A percentile compares a stretch with the other conserved stretches of the same genome.
Conservation (phyloP, 768 basidiomycete species). For the Filobasidium floriforme region DNA sequence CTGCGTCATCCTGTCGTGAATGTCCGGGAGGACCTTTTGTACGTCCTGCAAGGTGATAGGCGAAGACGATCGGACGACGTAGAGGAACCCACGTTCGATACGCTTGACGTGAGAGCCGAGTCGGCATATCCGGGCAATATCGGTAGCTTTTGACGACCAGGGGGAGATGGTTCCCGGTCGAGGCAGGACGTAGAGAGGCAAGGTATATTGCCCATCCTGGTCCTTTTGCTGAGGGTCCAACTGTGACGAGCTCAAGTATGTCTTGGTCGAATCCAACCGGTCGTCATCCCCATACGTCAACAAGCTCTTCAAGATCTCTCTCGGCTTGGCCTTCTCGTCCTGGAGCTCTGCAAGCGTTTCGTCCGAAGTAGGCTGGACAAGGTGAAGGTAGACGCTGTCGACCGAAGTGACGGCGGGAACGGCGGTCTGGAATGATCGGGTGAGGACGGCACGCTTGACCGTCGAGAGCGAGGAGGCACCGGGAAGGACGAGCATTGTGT, state of each 20-base stretch:
- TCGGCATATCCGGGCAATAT: slow-evolving; percentile 81
- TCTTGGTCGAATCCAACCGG: slow-evolving; percentile 30
- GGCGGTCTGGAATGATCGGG: slow-evolving; percentile 55
- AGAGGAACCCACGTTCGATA: slow-evolving; percentile 76
- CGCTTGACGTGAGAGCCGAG: slow-evolving; percentile 65
- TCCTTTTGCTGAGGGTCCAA: slow-evolving; percentile 35
- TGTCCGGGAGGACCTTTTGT: slow-evolving; percentile 56
- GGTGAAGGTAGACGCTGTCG: slow-evolving; percentile 78
- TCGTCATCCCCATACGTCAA: slow-evolving; percentile 76
- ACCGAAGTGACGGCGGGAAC: slow-evolving; percentile 56
- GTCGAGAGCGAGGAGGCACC: slow-evolving; percentile 70
- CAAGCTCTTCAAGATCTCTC: slow-evolving; percentile 59
- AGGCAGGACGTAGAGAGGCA: slow-evolving; percentile 67
- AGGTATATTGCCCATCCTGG: slow-evolving; percentile 31
- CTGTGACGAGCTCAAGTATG: slow-evolving; percentile 23
- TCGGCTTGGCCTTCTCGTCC: slow-evolving; percentile 48
- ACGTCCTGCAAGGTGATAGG: slow-evolving; percentile 52
- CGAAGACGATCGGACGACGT: slow-evolving; percentile 50
- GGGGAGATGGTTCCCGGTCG: slow-evolving; percentile 88
- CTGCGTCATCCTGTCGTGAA: slow-evolving; percentile 98
- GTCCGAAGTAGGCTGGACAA: slow-evolving; percentile 59
- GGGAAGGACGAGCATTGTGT: slow-evolving; percentile 63
- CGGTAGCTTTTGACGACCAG: slow-evolving; percentile 98
- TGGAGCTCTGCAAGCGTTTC: slow-evolving; percentile 51
- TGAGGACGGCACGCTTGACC: slow-evolving; percentile 62